A percentile compares a stretch with the other conserved stretches of the same genome.
These are phyloP conservation scores for Solanum gandarillasii DNA, from an alignment of 257 asterid genomes.

Conservation along the genomic window DNA sequence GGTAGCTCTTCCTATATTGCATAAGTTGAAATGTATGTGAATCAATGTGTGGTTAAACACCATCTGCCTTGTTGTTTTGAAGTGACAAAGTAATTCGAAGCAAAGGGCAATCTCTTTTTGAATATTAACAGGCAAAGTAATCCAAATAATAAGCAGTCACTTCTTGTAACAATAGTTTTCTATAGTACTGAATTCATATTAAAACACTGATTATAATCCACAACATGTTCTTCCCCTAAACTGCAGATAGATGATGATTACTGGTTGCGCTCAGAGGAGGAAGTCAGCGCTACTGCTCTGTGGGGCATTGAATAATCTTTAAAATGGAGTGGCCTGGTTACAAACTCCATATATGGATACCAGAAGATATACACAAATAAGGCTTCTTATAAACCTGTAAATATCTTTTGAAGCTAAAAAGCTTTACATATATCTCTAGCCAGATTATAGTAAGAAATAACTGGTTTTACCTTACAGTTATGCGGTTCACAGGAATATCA, in stretches of 20 bases:
- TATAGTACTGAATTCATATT: neutral
- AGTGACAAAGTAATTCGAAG: neutral
- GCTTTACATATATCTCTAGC: neutral
- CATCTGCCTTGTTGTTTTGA: neutral
- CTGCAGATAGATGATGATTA: constrained; percentile 60
- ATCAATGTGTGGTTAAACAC: neutral
- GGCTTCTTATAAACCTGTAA: neutral
- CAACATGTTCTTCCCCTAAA: neutral
- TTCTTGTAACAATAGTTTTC: neutral
- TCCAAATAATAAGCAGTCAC: neutral
- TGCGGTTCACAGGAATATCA: neutral
- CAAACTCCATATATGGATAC: neutral
- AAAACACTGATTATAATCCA: neutral
- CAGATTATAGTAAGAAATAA: neutral
- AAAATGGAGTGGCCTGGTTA: neutral
- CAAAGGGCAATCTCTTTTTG: neutral
- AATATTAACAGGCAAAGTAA: neutral
- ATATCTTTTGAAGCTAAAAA: neutral
- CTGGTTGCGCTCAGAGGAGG: constrained; percentile 55
- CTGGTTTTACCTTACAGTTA: neutral
- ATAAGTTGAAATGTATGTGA: neutral
- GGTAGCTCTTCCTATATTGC: neutral
- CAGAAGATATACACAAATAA: neutral
- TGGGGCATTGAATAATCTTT: constrained; percentile 43
- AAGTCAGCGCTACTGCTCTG: constrained; percentile 33